A percentile compares a stretch with the other conserved stretches of the same genome.
phyloP scores from a whole-genome alignment of 2,329 filamentous ascomycete genomes.

The Biscogniauxia mediterranea region DNA sequence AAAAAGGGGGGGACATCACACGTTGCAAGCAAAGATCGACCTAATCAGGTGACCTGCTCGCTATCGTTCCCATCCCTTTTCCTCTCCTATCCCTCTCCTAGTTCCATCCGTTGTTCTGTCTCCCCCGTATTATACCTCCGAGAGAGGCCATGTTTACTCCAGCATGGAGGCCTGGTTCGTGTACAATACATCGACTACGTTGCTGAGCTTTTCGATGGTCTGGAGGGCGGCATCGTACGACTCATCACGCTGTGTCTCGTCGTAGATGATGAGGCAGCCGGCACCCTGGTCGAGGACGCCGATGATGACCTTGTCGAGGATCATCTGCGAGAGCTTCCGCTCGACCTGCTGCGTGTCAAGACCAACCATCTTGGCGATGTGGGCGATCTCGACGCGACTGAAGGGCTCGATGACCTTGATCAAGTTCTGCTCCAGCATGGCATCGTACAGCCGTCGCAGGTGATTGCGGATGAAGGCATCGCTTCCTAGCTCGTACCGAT shows the following conservation, averaged over 20 bases:
- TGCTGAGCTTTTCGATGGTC: conserved; percentile 96
- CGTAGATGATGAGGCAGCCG: conserved; percentile 95
- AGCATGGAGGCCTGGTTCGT: conserved; percentile 95
- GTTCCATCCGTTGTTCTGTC: not conserved
- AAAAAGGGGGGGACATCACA: not conserved
- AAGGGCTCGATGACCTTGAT: conserved; percentile 99
- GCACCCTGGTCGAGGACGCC: conserved; percentile 95
- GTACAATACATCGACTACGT: conserved; percentile 95
- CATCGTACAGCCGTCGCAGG: conserved; percentile 91
- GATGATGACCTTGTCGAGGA: conserved; percentile 97
- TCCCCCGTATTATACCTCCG: not conserved
- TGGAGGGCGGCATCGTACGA: conserved; percentile 91
- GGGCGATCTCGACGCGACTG: conserved; percentile 91
- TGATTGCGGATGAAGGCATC: conserved; percentile 97
- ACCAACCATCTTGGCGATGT: conserved; percentile 96
- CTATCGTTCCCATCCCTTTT: not conserved
- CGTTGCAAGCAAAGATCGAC: not conserved
- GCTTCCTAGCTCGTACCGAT: conserved; percentile 89
- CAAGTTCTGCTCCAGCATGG: conserved; percentile 98
- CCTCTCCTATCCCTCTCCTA: not conserved
- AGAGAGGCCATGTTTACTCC: conserved; percentile 56
- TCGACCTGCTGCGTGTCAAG: conserved; percentile 96
- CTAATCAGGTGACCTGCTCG: not conserved
- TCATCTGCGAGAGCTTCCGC: conserved; percentile 98
- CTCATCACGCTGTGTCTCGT: conserved; percentile 90